Base-by-base conservation (phyloP, 768 basidiomycete genomes). In the Lentinula raphanica region DNA sequence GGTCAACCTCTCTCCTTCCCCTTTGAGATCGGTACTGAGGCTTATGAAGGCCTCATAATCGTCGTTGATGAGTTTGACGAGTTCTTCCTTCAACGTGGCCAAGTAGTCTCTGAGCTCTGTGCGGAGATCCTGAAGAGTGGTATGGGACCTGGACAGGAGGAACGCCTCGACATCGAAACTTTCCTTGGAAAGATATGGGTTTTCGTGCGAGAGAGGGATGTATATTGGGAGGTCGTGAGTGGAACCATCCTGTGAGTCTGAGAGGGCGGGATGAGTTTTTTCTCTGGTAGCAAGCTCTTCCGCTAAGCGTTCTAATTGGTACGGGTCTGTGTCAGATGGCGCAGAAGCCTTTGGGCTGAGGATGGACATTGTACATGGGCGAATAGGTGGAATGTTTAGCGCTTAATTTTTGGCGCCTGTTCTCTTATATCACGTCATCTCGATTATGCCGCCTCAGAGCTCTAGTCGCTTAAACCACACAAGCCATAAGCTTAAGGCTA, bases 21-120 rank as follows among this genome's bases (percentile, higher is more conserved):
- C 93, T 63, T 86, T 81, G 62, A 98, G 70, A 65, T 98, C 94
- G 3, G 95, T 94, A 62, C 95, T 95, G 29, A 99, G 78, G 64
- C 91, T 93, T 66, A 98, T 96, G 69, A 98, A 99, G 13, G 94
- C 94, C 69, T 94, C 94, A 67, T 98, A 99, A 73, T 98, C 97
- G 64, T 94, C 89, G 71, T 99, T 98, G 69, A 98, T 97, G 66
- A 98, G 84, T 66, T 86, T 86, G 29, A 98, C 94, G 35, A 99
- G 81, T 69, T 97, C 96, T 69, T 95, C 92, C 71, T 96, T 94
- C 62, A 99, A 74, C 9, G 79, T 75, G 0, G 84, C 82, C 59
- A 93, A 77, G 69, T 98, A 98, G 54, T 92, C 86, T 31, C 94
- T 82, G 21, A 99, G 77, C 68, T 99, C 95, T 3, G 83, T 72